A percentile compares a stretch with the other conserved stretches of the same genome.
These are phyloP conservation scores for Nemania diffusa DNA, from an alignment of 2,329 filamentous ascomycete species.

Conservation along the genomic window DNA sequence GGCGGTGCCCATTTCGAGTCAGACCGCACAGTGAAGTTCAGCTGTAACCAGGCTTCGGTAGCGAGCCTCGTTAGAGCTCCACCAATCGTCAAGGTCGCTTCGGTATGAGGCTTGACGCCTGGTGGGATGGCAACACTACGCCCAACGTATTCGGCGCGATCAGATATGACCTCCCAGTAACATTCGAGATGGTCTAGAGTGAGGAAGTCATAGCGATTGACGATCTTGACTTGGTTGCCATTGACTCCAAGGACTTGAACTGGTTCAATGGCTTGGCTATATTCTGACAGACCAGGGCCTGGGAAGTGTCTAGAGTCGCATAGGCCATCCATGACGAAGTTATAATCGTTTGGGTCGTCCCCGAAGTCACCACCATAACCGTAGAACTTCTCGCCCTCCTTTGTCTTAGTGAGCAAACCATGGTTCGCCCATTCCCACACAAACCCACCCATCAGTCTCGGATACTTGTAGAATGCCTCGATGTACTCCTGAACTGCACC, in stretches of 20 bases:
- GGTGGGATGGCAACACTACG: conserved; percentile 55
- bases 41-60: conserved; percentile 58
- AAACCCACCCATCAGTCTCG: conserved; percentile 70
- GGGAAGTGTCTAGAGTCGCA: conserved; percentile 61
- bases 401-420: conserved; percentile 56
- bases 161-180: conserved; percentile 55
- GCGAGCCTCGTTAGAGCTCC: conserved; percentile 45
- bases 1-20: conserved; percentile 62
- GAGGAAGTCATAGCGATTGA: conserved; percentile 66
- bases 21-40: conserved; percentile 58
- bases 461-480: conserved; percentile 70
- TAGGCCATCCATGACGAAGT: conserved; percentile 69
- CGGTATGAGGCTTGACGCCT: conserved; percentile 57
- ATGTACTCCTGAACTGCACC: conserved; percentile 75
- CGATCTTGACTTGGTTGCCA: conserved; percentile 56
- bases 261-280: conserved; percentile 69
- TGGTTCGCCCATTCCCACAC: conserved; percentile 75
- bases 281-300: conserved; percentile 63
- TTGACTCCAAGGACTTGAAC: conserved; percentile 62
- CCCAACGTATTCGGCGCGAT: conserved; percentile 51
- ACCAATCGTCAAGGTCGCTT: conserved; percentile 50
- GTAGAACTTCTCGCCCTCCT: conserved; percentile 60
- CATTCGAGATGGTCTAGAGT: conserved; percentile 61
- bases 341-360: conserved; percentile 68
- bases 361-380: conserved; percentile 72